These are phyloP conservation scores for Monilinia laxa DNA, from an alignment of 2,329 filamentous ascomycete species.

Conservation along the genomic window DNA sequence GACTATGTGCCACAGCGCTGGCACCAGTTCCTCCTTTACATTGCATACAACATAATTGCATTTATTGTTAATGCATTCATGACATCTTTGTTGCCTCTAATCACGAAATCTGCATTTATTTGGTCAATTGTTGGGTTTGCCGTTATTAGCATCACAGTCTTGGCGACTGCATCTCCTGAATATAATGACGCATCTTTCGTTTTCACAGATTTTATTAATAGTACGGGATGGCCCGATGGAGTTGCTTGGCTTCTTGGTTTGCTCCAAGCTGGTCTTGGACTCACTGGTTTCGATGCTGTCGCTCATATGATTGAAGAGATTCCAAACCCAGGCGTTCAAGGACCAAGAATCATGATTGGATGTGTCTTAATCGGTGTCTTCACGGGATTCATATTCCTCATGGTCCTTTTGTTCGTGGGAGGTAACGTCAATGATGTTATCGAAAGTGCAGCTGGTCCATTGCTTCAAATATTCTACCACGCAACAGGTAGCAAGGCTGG, in stretches of 20 bases:
- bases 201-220: conserved; percentile 54
- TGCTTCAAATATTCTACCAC: conserved; percentile 52
- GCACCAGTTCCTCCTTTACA: conserved; percentile 50
- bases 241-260: conserved; percentile 54
- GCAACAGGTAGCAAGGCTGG: conserved; percentile 45
- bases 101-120: conserved; percentile 50
- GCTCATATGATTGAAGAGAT: conserved; percentile 54
- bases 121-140: conserved; percentile 55
- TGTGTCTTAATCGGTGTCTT: conserved; percentile 49
- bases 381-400: conserved; percentile 40
- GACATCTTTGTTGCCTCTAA: conserved; percentile 50
- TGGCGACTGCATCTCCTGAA: conserved; percentile 51
- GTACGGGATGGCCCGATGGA: conserved; percentile 51
- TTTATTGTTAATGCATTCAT: conserved; percentile 50
- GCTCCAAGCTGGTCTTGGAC: conserved; percentile 53
- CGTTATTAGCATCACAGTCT: conserved; percentile 51
- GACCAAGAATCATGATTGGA: conserved; percentile 51
- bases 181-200: conserved; percentile 55
- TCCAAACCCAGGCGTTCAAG: conserved; percentile 50
- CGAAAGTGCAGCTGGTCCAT: conserved; percentile 46
- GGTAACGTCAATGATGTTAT: conserved; percentile 46
- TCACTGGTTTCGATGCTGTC: conserved; percentile 48
- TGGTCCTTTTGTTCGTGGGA: conserved; percentile 41
- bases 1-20: conserved; percentile 50
- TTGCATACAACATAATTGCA: conserved; percentile 48